Evolutionary conservation across 352 stramenopile species (phyloP), one percentile per base, ranked within the genome.

Genomic region (Globisporangium splendens): DNA sequence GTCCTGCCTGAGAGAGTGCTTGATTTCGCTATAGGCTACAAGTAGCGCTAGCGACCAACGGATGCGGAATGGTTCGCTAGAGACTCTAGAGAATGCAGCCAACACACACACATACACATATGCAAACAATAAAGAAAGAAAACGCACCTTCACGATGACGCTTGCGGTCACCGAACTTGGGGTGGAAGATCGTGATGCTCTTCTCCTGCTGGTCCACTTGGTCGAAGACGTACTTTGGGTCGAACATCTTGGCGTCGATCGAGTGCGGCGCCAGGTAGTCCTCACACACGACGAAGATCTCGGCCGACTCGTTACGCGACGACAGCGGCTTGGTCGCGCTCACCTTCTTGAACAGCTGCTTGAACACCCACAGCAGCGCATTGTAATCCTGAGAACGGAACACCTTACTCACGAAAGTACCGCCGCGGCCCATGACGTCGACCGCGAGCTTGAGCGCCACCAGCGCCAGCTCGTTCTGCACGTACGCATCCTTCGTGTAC

Each of bases 271-370:
- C 93, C 42, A 98, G 71, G 72, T 98, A 99, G 31, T 95, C 83
- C 60, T 94, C 73, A 71, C 97, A 99, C 1, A 99, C 93, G 17
- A 99, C 95, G 74, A 99, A 99, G 69, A 99, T 99, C 78, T 99
- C 98, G n/a, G 98, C 97, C 12, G 95, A 99, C 65, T 99, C 96
- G 64, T 93, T 96, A 76, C 98, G 91, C 56, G 90, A 98, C 11
- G 96, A 98, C 35, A 97, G 81, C n/a, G 98, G 98, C 78, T 99
- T 99, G 50, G 98, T 98, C 0, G 96, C 96, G 62, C 96, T 91
- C 12, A 99, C 96, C 46, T 96, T 94, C 62, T 97, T 91, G 73
- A 99, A 99, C 8, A 99, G 87, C 73, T 99, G 96, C 80, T 99
- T 97, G 63, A 99, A 96, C 1, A 99, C 93, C 96, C 97, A 99